phyloP scores from a whole-genome alignment of 2,329 filamentous ascomycete genomes.

The Clonostachys rosea region DNA sequence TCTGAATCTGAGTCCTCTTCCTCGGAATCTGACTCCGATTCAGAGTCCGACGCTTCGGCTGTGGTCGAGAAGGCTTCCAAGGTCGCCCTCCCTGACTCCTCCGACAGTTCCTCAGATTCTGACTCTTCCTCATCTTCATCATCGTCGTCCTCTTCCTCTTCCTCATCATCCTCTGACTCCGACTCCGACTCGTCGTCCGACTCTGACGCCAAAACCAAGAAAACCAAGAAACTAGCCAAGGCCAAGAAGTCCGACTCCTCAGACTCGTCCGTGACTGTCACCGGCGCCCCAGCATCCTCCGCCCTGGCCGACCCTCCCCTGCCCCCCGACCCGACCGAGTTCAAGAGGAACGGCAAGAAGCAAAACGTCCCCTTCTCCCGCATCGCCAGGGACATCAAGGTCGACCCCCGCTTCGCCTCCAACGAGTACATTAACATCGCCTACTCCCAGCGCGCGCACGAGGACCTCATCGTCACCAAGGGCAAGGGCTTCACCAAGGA shows the following conservation, averaged over 20 bases:
- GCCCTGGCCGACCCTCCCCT: conserved; percentile 37
- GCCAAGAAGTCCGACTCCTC: conserved; percentile 24
- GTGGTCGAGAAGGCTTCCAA: conserved; percentile 14
- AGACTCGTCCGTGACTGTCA: conserved; percentile 45
- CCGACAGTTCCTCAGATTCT: conserved; percentile 19
- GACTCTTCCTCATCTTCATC: conserved; percentile 12
- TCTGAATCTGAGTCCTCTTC: conserved; percentile 9
- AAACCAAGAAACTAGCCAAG: conserved; percentile 8
- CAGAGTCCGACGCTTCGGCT: conserved; percentile 17
- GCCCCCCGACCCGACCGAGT: conserved; percentile 40
- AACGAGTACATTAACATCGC: conserved; percentile 81
- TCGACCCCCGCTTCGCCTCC: conserved; percentile 65
- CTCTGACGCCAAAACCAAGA: conserved; percentile 1
- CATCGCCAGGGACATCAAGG: conserved; percentile 63
- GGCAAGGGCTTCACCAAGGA: conserved; percentile 99
- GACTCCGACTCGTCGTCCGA: conserved; percentile 10
- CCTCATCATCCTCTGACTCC: conserved; percentile 4
- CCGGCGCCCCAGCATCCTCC: conserved; percentile 37
- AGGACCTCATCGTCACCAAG: conserved; percentile 84
- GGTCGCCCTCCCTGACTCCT: conserved; percentile 26
- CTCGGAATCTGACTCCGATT: conserved; percentile 28
- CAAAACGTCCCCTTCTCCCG: conserved; percentile 71
- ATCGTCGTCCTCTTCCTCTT: conserved; percentile 7
- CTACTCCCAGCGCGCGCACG: conserved; percentile 84
- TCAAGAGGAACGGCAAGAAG: conserved; percentile 26